Base-by-base conservation (phyloP, 225 moss, liverwort and hornwort species). In the Sphagnum contortum region DNA sequence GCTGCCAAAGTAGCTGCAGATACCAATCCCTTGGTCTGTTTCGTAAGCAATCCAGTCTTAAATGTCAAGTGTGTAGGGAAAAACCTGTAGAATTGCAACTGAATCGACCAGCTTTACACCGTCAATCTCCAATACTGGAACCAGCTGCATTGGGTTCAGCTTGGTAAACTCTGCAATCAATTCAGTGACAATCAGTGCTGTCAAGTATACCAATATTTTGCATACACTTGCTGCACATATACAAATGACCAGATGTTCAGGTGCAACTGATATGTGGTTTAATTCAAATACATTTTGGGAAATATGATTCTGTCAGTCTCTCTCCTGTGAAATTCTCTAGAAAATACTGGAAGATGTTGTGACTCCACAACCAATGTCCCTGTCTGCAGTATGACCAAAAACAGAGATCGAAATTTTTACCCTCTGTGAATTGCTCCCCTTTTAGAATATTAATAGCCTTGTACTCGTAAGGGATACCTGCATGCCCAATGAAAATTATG, bases 41-140 rank as follows among this genome's bases (percentile, higher is more conserved):
- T 29, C 6, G 1, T 53, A 10, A 6, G 10, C 10, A 6, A 10
- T 10, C 6, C 53, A 53, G 53, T 6, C 29, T 29, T 29, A 29
- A 29, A 29, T 29, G 0, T 29, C 0, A 29, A 29, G 29, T 29
- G 53, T 6, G 10, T 53, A 10, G 6, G 12, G 57, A 45, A 4
- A 65, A 73, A 96, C 92, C 92, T 83, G 80, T 46, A 90, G 0
- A 64, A 96, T 96, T 67, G 90, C 92, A 61, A 92, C 63, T 50
- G 95, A 96, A 75, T 96, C 92, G 53, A 59, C 82, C 12, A 96
- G 53, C 3, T 12, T 2, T 67, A 50, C 74, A 56, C 90, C 92
- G 72, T 96, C 90, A 52, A 92, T 75, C 77, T 85, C 88, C 77
- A 96, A 73, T 45, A 69, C 76, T 47, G 95, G 95, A 7, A 96